Evolutionary conservation across 1,139 yeast genomes (phyloP).

Genomic region (Geotrichum candidum): DNA sequence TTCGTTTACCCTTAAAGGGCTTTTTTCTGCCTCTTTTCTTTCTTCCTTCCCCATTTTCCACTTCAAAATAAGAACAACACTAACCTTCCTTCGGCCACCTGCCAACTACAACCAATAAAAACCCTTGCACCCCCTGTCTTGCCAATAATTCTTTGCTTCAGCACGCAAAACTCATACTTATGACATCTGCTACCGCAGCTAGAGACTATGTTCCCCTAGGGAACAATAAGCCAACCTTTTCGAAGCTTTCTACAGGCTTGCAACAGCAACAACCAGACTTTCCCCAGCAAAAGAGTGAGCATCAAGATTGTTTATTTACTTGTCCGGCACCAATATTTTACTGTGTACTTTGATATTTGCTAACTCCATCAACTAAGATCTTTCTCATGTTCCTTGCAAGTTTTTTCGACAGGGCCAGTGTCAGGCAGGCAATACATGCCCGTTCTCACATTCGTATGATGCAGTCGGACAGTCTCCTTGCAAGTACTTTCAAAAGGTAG

Average conservation of each 20-base stretch:
- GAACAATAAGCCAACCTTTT: constrained; percentile 8
- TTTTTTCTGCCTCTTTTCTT: too few relatives aligned
- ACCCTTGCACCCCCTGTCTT: too few relatives aligned
- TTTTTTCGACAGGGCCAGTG: constrained; percentile 87
- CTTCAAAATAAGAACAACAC: too few relatives aligned
- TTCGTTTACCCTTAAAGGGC: too few relatives aligned
- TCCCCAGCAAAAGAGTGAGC: constrained; percentile 8
- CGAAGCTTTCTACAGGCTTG: constrained; percentile 11
- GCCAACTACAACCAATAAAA: too few relatives aligned
- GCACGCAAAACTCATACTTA: neutral
- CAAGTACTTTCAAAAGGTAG: constrained; percentile 71
- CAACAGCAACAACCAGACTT: constrained; percentile 9
- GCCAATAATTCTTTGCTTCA: too few relatives aligned
- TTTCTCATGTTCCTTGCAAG: constrained; percentile 93
- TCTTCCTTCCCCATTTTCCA: too few relatives aligned
- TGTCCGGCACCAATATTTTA: neutral
- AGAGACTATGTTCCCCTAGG: constrained; percentile 9
- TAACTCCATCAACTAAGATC: constrained; percentile 33
- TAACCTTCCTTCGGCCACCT: too few relatives aligned
- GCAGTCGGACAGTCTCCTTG: constrained; percentile 70
- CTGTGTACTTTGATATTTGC: neutral
- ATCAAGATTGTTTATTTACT: neutral
- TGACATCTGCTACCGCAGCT: constrained; percentile 12
- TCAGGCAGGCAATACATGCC: constrained; percentile 89
- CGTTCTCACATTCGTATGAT: constrained; percentile 77